A percentile compares a stretch with the other conserved stretches of the same genome.
These are phyloP conservation scores for Sclerospora graminicola DNA, from an alignment of 352 stramenopile species.

Conservation along the genomic window DNA sequence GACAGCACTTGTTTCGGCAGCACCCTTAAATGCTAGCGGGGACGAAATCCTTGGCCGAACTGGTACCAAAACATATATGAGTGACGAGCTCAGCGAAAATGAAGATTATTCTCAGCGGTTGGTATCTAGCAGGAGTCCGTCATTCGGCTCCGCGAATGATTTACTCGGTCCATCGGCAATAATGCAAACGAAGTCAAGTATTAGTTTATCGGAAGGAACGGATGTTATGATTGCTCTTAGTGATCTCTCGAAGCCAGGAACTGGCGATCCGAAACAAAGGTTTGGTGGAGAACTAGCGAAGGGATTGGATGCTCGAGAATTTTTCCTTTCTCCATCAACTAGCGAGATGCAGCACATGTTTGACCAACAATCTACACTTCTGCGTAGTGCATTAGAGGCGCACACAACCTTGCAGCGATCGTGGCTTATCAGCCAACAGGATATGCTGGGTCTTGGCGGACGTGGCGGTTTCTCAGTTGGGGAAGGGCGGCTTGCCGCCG, in stretches of 20 bases:
- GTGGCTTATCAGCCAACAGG: conserved; percentile 69
- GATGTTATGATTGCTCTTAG: conserved; percentile 68
- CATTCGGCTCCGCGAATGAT: conserved; percentile 18
- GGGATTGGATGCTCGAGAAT: conserved; percentile 48
- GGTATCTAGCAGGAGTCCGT: conserved; percentile 9
- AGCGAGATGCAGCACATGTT: conserved; percentile 87
- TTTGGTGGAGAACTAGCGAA: conserved; percentile 48
- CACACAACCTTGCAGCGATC: conserved; percentile 66
- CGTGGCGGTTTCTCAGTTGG: conserved; percentile 57
- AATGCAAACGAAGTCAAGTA: conserved; percentile 16
- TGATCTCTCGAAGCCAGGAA: conserved; percentile 29
- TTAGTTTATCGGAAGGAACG: conserved; percentile 65
- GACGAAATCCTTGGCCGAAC: conserved; percentile 40
- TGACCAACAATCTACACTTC: conserved; percentile 63
- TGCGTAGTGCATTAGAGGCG: conserved; percentile 59
- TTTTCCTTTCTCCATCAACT: conserved; percentile 75
- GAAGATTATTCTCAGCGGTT: conserved; percentile 12
- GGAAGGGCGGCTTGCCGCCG: conserved; percentile 67
- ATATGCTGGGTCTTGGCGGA: conserved; percentile 47
- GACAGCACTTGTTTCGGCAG: conserved; percentile 61
- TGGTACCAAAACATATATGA: conserved; percentile 10
- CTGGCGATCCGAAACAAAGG: conserved; percentile 21
- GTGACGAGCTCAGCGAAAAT: conserved; percentile 19
- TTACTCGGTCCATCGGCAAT: conserved; percentile 6
- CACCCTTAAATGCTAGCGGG: conserved; percentile 49